Base-by-base conservation (phyloP, 1,139 yeast genomes). In the Diutina neorugosa region DNA sequence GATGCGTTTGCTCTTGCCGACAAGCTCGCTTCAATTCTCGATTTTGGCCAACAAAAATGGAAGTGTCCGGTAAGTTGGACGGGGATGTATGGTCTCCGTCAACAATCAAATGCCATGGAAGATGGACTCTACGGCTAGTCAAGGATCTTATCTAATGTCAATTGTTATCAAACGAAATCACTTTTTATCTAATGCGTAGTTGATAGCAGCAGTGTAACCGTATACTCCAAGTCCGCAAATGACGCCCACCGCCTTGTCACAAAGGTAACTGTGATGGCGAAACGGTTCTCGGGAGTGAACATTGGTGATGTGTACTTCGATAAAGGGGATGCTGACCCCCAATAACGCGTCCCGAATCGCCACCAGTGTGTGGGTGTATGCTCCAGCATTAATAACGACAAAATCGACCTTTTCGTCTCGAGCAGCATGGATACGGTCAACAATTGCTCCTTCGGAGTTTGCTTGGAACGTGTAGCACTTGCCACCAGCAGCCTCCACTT, bases 1-100 rank as follows among this genome's bases (percentile, higher is more conserved):
- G 97, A 90, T 64, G 95, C 95, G 0, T 74, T 73, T 54, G 62
- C 67, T 12, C 69, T 86, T 57, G 86, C 88, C 3, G 59, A 60
- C 7, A 65, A 68, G 49, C 63, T 73, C 44, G 64, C 63, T 37
- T 63, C 63, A 40, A 14, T 9, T 3, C 25, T 52, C 20, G 49
- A 52, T 42, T 57, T 57, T 43, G 58, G 56, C 27, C 41, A 47
- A 18, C 19, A 48, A 2, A 14, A 55, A 12, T 78, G 84, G 77
- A 60, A 63, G 2, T 68, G 73, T 37, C 97, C 98, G 0, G 69
- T 74, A 14, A 87, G 96, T 47, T 91, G 98, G 98, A 66, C 67
- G 12, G 90, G 96, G 3, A 86, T 85, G 0, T 91, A 91, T 62
- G 98, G 98, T 1, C 82, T 78, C 57, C 75, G 73, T 57, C 80